Evolutionary conservation across 768 basidiomycete species (phyloP).

Genomic region (Grammothele lineata): DNA sequence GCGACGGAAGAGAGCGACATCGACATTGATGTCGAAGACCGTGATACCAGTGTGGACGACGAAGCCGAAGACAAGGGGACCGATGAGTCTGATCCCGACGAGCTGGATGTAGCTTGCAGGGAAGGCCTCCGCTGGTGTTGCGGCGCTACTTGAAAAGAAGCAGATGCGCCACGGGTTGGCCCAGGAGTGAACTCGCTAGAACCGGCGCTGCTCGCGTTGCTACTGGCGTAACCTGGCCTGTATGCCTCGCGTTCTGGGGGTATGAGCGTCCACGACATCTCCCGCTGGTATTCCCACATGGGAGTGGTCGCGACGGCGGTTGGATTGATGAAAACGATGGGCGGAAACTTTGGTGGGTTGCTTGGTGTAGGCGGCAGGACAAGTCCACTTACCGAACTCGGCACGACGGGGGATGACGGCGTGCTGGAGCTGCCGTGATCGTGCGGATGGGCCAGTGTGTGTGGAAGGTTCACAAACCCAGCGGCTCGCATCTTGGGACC

Average conservation of each 20-base stretch:
- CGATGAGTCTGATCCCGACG: conserved; percentile 1
- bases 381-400: conserved; percentile 8
- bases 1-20: conserved; percentile 5
- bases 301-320: conserved; percentile 6
- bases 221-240: not conserved
- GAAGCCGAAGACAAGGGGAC: not conserved
- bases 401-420: not conserved
- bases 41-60: conserved; percentile 8
- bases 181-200: not conserved
- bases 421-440: no score
- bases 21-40: not conserved
- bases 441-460: no score
- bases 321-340: conserved; percentile 22
- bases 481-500: conserved; percentile 27
- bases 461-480: conserved; percentile 23
- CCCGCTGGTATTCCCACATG: conserved; percentile 23
- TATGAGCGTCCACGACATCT: conserved; percentile 1
- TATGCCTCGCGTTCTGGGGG: not conserved
- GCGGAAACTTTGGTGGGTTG: conserved; percentile 25
- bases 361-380: conserved; percentile 17
- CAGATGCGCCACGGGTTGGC: not conserved
- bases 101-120: not conserved
- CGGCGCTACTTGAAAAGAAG: not conserved
- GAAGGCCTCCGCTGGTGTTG: not conserved
- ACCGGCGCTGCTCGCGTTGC: not conserved